Conservation (phyloP, 2,329 filamentous ascomycete genomes). For the Curvularia verruculosa region DNA sequence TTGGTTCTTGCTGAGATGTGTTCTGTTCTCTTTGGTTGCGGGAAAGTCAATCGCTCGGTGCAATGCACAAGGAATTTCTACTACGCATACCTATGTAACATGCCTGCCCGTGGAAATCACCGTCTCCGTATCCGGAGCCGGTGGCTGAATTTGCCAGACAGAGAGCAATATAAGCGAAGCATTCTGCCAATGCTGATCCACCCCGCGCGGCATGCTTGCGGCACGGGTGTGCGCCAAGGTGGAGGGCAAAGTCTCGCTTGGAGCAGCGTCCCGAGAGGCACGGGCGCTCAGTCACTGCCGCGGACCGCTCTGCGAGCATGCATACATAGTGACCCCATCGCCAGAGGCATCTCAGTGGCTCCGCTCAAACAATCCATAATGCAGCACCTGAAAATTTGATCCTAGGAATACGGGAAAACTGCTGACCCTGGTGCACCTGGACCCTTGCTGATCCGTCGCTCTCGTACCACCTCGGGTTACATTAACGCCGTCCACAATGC, state of each 20-base stretch:
- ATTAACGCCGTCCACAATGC: not conserved
- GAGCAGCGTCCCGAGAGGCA: slow-evolving; percentile 3
- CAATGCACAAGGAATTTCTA: not conserved
- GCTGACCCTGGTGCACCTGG: not conserved
- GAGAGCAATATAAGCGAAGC: slow-evolving; percentile 3
- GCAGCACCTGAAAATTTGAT: not conserved
- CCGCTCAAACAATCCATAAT: not conserved
- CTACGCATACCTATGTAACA: too few relatives aligned
- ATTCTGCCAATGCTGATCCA: slow-evolving; percentile 8
- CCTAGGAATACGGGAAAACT: slow-evolving; percentile 1
- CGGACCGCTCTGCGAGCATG: slow-evolving; percentile 7
- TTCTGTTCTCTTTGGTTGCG: not conserved
- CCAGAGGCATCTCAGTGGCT: slow-evolving; percentile 3
- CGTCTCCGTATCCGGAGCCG: not conserved
- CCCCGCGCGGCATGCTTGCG: slow-evolving; percentile 4
- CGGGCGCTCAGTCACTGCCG: slow-evolving; percentile 1
- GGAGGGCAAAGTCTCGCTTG: slow-evolving; percentile 3
- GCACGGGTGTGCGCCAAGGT: slow-evolving; percentile 5
- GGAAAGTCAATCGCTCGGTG: not conserved
- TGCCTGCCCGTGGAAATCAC: too few relatives aligned
- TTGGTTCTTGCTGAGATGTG: not conserved
- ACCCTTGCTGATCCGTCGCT: slow-evolving; percentile 2
- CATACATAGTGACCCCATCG: not conserved
- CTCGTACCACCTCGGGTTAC: not conserved
- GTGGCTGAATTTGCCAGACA: slow-evolving; percentile 11